Evolutionary conservation across 768 basidiomycete genomes (phyloP).

Genomic region (Tylopilus intermedius): DNA sequence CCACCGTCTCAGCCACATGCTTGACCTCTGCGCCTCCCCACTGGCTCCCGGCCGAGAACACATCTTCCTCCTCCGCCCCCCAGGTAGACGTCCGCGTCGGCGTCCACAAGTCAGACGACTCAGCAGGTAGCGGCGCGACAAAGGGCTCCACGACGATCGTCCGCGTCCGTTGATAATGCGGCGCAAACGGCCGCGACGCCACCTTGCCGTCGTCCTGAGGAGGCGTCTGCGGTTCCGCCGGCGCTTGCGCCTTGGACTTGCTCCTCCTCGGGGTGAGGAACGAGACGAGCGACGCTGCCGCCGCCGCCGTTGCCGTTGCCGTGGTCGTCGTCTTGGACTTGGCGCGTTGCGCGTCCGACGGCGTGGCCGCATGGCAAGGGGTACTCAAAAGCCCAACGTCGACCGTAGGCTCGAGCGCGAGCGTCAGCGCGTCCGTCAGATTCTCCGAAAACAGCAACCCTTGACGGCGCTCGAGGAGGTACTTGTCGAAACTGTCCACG

Average conservation of each 20-base stretch:
- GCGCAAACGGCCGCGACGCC: constrained; percentile 73
- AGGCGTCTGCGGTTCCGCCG: constrained; percentile 44
- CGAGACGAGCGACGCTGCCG: constrained; percentile 66
- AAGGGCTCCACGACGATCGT: constrained; percentile 69
- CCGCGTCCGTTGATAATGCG: constrained; percentile 78
- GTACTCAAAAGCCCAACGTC: constrained; percentile 31
- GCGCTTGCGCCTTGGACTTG: constrained; percentile 34
- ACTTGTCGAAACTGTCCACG: constrained; percentile 79
- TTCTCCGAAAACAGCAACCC: constrained; percentile 91
- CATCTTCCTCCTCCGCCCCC: constrained; percentile 64
- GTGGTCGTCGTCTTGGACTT: constrained; percentile 45
- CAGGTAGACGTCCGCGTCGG: constrained; percentile 48
- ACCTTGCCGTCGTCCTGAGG: constrained; percentile 38
- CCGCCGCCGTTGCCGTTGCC: not conserved
- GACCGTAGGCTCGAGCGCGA: constrained; percentile 60
- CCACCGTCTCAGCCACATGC: constrained; percentile 13
- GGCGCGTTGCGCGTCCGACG: constrained; percentile 32
- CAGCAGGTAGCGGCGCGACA: constrained; percentile 49
- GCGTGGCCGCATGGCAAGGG: constrained; percentile 19
- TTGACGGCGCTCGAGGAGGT: constrained; percentile 77
- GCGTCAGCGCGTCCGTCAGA: constrained; percentile 79
- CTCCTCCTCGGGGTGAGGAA: constrained; percentile 77
- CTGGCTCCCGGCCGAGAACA: constrained; percentile 48
- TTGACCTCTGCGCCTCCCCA: constrained; percentile 37
- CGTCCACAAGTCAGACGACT: constrained; percentile 57